phyloP scores from a whole-genome alignment of 1,139 yeast species.

The Saccharomyces hybrid region DNA sequence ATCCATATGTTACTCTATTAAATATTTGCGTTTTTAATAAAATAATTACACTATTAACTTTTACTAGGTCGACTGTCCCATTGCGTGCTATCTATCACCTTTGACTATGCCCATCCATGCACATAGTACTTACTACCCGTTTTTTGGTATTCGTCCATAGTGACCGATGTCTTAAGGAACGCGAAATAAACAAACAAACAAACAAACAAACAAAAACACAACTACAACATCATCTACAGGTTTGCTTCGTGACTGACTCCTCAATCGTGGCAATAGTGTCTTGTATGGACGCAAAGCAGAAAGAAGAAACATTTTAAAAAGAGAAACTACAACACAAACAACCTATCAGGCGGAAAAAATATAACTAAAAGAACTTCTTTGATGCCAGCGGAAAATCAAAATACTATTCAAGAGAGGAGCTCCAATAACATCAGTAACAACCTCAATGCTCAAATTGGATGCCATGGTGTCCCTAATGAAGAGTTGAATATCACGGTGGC shows the following conservation, averaged over 20 bases:
- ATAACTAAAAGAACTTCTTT: not conserved
- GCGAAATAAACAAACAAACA: not conserved
- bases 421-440: not conserved
- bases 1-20: not conserved
- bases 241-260: not conserved
- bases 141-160: not conserved
- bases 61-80: not conserved
- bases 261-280: not conserved
- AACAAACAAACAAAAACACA: not conserved
- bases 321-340: not conserved
- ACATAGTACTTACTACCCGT: not conserved
- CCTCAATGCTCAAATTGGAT: not conserved
- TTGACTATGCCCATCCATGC: not conserved
- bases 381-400: not conserved
- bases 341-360: not conserved
- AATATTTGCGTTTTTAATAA: not conserved
- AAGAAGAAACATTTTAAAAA: not conserved
- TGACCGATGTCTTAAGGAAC: not conserved
- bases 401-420: not conserved
- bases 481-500: constrained; percentile 63
- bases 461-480: constrained; percentile 8
- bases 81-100: not conserved
- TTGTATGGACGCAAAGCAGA: not conserved
- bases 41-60: not conserved
- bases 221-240: not conserved